Conservation (phyloP, 2,329 filamentous ascomycete genomes). For the Tolypocladium sp. region DNA sequence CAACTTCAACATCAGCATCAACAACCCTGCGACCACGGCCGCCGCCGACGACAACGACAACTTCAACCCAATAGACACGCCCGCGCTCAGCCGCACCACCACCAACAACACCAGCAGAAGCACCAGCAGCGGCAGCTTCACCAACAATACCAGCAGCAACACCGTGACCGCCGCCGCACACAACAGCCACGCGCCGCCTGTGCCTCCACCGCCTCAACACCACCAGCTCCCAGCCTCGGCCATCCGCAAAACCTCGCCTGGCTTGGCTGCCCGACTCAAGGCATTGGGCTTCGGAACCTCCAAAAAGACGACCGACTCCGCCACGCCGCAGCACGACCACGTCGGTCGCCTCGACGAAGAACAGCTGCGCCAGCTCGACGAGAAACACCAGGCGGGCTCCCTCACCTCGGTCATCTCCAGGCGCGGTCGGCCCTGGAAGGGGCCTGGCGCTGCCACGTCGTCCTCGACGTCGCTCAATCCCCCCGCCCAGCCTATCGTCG, state of each 20-base stretch:
- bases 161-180: neutral
- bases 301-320: constrained; percentile 22
- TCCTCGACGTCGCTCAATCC: constrained; percentile 18
- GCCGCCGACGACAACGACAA: constrained; percentile 1
- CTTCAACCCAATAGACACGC: constrained; percentile 2
- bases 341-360: constrained; percentile 63
- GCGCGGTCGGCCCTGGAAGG: constrained; percentile 65
- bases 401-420: constrained; percentile 44
- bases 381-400: constrained; percentile 52
- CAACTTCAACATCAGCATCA: constrained; percentile 1
- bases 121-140: constrained; percentile 3
- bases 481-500: constrained; percentile 11
- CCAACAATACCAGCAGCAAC: neutral
- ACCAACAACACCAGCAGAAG: constrained; percentile 1
- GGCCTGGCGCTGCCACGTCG: constrained; percentile 35
- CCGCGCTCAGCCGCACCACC: constrained; percentile 4
- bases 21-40: neutral
- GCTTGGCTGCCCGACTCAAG: constrained; percentile 55
- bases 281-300: constrained; percentile 50
- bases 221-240: constrained; percentile 17
- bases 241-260: constrained; percentile 52
- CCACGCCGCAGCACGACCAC: constrained; percentile 27
- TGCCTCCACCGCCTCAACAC: constrained; percentile 9
- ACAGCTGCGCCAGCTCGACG: constrained; percentile 61
- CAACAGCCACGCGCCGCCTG: constrained; percentile 2